Evolutionary conservation across 192 early-diverging fungal genomes (phyloP).

Genomic region (Podila minutissima): DNA sequence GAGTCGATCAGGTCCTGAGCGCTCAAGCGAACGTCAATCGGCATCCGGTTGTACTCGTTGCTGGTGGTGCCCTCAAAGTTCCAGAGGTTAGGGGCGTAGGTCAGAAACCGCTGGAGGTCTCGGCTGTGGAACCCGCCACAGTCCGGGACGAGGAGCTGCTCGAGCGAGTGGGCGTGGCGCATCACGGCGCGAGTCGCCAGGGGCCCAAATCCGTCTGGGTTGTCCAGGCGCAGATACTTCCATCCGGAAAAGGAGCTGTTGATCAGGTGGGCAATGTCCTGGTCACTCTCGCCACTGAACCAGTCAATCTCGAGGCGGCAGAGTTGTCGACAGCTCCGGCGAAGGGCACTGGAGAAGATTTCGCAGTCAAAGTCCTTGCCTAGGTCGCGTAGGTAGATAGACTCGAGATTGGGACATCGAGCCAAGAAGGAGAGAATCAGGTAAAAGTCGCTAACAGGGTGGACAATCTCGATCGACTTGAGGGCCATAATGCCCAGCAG

Average conservation of each 20-base stretch:
- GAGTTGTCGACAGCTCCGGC: neutral
- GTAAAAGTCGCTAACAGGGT: neutral
- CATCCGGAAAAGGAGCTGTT: slow-evolving; percentile 1
- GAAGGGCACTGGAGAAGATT: neutral
- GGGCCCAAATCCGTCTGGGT: neutral
- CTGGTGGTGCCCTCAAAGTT: neutral
- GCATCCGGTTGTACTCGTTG: neutral
- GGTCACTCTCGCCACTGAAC: neutral
- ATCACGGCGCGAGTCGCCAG: neutral
- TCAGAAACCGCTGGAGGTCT: neutral
- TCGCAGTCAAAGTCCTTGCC: neutral
- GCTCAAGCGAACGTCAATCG: neutral
- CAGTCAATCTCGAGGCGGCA: slow-evolving; percentile 1
- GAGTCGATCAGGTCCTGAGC: neutral
- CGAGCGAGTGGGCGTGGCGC: neutral
- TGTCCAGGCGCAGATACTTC: neutral
- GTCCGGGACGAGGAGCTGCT: neutral
- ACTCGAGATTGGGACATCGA: neutral
- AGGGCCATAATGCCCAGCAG: neutral
- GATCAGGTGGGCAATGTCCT: neutral
- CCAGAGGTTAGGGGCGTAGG: neutral
- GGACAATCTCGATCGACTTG: neutral
- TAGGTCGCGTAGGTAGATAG: neutral
- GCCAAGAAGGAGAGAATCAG: neutral
- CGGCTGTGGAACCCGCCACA: neutral